Conservation (phyloP, 2,329 filamentous ascomycete species). For the Alternaria panax region DNA sequence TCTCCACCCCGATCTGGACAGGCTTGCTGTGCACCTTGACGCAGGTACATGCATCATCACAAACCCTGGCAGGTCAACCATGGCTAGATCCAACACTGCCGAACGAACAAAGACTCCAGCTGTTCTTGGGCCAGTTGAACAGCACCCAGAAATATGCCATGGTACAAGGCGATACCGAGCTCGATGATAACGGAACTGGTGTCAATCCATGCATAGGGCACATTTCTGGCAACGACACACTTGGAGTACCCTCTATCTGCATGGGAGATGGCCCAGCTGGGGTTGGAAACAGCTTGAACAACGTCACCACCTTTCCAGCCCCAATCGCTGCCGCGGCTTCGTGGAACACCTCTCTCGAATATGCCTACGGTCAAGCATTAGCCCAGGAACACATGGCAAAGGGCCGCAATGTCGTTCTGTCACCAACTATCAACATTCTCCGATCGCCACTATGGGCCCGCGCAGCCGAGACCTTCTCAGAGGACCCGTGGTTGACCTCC, state of each 20-base stretch:
- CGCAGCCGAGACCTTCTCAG: constrained; percentile 14
- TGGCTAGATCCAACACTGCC: constrained; percentile 1
- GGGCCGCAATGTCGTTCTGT: constrained; percentile 6
- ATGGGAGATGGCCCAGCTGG: constrained; percentile 10
- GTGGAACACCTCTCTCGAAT: background rate
- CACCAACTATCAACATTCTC: constrained; percentile 38
- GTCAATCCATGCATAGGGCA: constrained; percentile 9
- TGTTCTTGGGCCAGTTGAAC: constrained; percentile 4
- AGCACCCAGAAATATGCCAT: constrained; percentile 10
- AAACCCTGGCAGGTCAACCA: background rate
- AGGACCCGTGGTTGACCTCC: constrained; percentile 9
- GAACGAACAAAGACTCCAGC: background rate
- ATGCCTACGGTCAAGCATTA: constrained; percentile 5
- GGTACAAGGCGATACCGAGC: constrained; percentile 7
- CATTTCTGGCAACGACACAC: constrained; percentile 3
- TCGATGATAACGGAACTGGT: constrained; percentile 5
- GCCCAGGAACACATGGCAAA: constrained; percentile 4
- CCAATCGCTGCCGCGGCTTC: background rate
- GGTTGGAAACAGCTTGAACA: constrained; percentile 5
- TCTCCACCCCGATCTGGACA: background rate
- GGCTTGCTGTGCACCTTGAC: background rate
- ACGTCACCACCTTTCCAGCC: constrained; percentile 3
- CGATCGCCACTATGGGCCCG: constrained; percentile 16
- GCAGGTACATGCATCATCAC: constrained; percentile 1
- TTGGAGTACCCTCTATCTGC: constrained; percentile 8